Evolutionary conservation across 805 yeast species (phyloP).

Genomic region (Geotrichum ghanense): DNA sequence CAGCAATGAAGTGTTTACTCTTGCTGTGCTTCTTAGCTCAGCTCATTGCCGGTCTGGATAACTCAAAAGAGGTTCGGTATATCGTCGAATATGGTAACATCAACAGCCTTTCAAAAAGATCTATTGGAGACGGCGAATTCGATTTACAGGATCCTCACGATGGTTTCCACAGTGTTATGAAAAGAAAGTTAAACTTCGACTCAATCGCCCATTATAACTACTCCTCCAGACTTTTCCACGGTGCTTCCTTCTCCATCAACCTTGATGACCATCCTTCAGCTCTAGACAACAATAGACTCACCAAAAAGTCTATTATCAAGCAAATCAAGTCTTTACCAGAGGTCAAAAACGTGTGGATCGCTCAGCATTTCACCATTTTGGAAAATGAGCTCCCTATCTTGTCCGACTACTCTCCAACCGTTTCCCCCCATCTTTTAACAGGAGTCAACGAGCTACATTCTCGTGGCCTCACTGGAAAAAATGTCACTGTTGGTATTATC

Average conservation of each 20-base stretch:
- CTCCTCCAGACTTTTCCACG: background rate
- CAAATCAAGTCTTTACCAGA: background rate
- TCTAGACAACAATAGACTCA: background rate
- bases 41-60: background rate
- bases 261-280: background rate
- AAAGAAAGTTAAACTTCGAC: background rate
- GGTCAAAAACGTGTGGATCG: constrained; percentile 2
- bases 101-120: background rate
- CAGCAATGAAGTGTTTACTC: background rate
- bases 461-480: constrained; percentile 8
- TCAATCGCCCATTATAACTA: background rate
- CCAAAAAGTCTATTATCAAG: background rate
- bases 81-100: background rate
- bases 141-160: background rate
- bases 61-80: background rate
- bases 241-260: constrained; percentile 1
- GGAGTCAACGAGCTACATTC: background rate
- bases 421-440: constrained; percentile 1
- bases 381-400: background rate
- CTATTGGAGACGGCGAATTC: background rate
- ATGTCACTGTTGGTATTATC: constrained; percentile 11
- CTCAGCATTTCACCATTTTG: background rate
- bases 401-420: background rate
- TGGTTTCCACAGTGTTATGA: background rate
- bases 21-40: background rate